A percentile compares a stretch with the other conserved stretches of the same genome.
Conservation (phyloP, 2,329 filamentous ascomycete species). For the Cytospora piceae region DNA sequence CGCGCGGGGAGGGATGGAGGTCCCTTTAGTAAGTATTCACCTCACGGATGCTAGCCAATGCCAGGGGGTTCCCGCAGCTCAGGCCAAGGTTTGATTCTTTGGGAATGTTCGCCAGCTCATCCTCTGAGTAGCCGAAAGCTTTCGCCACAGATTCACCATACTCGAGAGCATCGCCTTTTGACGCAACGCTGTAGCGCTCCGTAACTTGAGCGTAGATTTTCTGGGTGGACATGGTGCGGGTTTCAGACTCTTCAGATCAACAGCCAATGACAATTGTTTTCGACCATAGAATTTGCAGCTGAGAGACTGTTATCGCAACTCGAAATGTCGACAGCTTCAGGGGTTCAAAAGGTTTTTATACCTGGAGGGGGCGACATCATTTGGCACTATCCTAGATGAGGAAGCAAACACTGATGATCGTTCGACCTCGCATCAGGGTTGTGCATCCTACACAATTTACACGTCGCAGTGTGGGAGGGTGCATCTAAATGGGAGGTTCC, state of each 20-base stretch:
- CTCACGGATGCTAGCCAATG: constrained; percentile 50
- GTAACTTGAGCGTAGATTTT: constrained; percentile 42
- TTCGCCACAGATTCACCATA: constrained; percentile 50
- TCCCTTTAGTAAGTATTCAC: constrained; percentile 35
- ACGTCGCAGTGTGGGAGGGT: no score
- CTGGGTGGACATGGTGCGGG: constrained; percentile 36
- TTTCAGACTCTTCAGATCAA: not conserved
- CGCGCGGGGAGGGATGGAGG: not conserved
- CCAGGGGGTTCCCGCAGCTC: constrained; percentile 58
- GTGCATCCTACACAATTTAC: no score
- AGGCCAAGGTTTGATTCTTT: constrained; percentile 55
- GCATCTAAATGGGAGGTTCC: no score
- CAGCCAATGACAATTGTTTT: not conserved
- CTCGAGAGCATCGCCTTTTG: constrained; percentile 35
- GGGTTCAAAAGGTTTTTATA: no score
- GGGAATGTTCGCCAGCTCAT: constrained; percentile 52
- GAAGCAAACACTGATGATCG: no score
- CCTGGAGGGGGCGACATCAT: no score
- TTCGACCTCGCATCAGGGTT: no score
- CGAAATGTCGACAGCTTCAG: no score
- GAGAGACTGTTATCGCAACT: not conserved
- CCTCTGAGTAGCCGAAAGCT: constrained; percentile 56
- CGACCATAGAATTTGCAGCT: not conserved
- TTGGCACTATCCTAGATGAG: no score
- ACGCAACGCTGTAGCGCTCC: constrained; percentile 42